Evolutionary conservation across 192 early-diverging fungal species (phyloP), one percentile per base, ranked within the genome.

Genomic region (Backusella macrospora): DNA sequence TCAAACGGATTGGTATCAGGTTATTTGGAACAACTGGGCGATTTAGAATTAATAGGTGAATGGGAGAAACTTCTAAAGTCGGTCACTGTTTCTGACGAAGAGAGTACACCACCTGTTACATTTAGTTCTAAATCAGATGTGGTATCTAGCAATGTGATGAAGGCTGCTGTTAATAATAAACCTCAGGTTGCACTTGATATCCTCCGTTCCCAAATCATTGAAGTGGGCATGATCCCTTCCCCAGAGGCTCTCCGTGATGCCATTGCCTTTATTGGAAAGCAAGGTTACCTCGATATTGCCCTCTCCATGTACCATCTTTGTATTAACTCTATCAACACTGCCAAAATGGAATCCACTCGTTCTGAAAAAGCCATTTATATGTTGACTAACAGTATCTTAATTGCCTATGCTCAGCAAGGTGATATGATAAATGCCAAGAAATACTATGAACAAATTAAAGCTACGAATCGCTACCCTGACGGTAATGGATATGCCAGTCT

Each of bases 401-500:
- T 83, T 45, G 83, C 77, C 3, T 83, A 83, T 59, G 86, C 86
- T 26, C 84, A 84, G 13, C 66, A 80, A 43, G 83, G 84, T 10
- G 80, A 87, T 40, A 85, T 87, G 83, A 59, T 67, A 1, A 59
- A 74, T 1, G 86, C 86, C 71, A 87, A 87, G 66, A 81, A 78
- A 66, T 85, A 87, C 21, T 86, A 89, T 65, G 76, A 87, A 52
- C 73, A 85, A 40, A 82, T 88, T 66, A 70, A 85, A 37, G 15
- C 76, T 6, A 62, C 79, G 49, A 82, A 82, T 21, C 76, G 79
- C 26, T 78, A 77, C 64, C 86, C 84, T 14, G 83, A 86, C 72
- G 80, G 81, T 1, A 85, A 86, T 55, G 85, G 84, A 21, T 87
- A 87, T 75, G 88, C 86, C 4, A 82, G 80, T 23, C 72, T 87